Evolutionary conservation across 2,329 filamentous ascomycete species (phyloP), one percentile per base, ranked within the genome.

Genomic region (Aspergillus novofumigatus): DNA sequence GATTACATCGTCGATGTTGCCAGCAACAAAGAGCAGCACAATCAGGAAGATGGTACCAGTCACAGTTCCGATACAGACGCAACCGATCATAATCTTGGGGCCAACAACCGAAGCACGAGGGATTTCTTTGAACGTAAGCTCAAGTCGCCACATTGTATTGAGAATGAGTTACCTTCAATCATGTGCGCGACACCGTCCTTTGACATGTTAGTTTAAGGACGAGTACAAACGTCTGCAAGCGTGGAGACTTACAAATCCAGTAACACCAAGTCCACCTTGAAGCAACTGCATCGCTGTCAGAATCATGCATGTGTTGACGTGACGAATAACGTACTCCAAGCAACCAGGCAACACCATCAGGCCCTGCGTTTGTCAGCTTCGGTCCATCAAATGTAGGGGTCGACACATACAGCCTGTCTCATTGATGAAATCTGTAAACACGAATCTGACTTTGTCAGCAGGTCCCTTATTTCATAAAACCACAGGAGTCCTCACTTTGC

Each of bases 351-450:
- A 89, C 69, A 0, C 86, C 86, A 71, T 89, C 84, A 0, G 87
- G 86, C 87, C 70, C 69, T 71, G 23, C 11, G 32, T 26, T 7
- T 23, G 53, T 69, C 41, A 69, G 67, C 52, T 28, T 55, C 29
- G 1, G 3, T 44, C 23, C 4, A 41, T 21, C 14, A 32, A 20
- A 35, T 23, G 7, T 4, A 3, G 21, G 9, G 14, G 21, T 38
- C n/a, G 23, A 42, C 9, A 62, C 68, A 49, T 69, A 71, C 86
- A 90, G 45, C 85, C 86, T 8, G 83, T 85, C 49, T 82, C 70
- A 62, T 91, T 91, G 68, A 88, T 81, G 65, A 91, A 90, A 1
- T 83, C 72, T 4, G 81, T 78, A 61, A 88, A 90, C 10, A 90
- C 72, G 54, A 74, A 74, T 28, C 71, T 73, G 52, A 1, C 17